Conservation (phyloP, 805 yeast species). For the Candida insectorum region DNA sequence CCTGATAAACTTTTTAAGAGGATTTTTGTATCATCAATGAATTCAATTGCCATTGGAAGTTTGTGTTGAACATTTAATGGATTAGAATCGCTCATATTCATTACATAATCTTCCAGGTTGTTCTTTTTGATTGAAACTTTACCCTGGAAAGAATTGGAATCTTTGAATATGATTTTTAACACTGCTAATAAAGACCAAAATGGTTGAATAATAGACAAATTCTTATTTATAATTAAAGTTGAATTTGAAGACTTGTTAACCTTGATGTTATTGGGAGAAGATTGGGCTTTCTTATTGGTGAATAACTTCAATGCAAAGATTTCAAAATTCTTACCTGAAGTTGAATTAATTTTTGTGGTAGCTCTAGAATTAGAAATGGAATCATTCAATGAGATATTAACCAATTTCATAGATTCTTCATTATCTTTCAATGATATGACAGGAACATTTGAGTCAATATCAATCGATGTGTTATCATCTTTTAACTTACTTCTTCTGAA, state of each 20-base stretch:
- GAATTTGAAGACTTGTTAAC: conserved; percentile 11
- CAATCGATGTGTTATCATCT: conserved; percentile 1
- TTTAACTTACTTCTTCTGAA: conserved; percentile 9
- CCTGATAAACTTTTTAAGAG: conserved; percentile 23
- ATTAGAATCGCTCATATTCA: not conserved
- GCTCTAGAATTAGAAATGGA: conserved; percentile 8
- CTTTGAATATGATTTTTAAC: conserved; percentile 24
- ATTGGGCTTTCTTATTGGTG: conserved; percentile 3
- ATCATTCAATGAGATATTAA: conserved; percentile 8
- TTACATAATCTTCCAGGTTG: not conserved
- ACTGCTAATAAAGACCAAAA: conserved; percentile 44
- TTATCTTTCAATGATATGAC: conserved; percentile 10
- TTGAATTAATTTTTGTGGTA: conserved; percentile 6
- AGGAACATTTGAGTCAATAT: conserved; percentile 3
- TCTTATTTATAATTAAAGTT: conserved; percentile 11
- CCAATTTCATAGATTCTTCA: conserved; percentile 1
- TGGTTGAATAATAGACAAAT: conserved; percentile 26
- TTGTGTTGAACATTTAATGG: not conserved
- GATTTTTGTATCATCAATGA: conserved; percentile 29
- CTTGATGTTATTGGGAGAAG: conserved; percentile 3
- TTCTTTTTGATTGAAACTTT: conserved; percentile 1
- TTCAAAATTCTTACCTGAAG: conserved; percentile 13
- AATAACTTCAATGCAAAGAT: conserved; percentile 11
- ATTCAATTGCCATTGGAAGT: conserved; percentile 10
- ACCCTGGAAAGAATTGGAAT: conserved; percentile 31